Percentiles rank a stretch among this genome's conserved stretches.
phyloP scores from a whole-genome alignment of 1,139 yeast species.

The Yamadazyma dushanensis region DNA sequence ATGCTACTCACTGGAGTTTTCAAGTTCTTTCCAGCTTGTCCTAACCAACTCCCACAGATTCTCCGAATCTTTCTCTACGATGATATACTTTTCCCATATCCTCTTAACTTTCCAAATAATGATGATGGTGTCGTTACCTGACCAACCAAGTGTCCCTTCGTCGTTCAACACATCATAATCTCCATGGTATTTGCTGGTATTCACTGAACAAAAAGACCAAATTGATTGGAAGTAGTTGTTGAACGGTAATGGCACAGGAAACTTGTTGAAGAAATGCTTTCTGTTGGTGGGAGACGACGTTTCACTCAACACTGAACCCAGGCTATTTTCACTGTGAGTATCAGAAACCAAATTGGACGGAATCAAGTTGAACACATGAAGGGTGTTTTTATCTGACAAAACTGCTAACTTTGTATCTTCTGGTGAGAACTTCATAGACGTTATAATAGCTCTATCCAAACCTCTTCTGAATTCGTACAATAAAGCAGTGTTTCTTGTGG shows the following conservation, averaged over 20 bases:
- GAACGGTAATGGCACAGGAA: constrained; percentile 61
- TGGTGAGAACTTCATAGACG: constrained; percentile 82
- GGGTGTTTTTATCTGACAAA: constrained; percentile 81
- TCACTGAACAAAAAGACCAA: constrained; percentile 87
- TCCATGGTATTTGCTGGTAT: constrained; percentile 50
- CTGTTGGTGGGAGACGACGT: constrained; percentile 41
- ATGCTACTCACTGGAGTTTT: constrained; percentile 8
- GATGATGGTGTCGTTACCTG: constrained; percentile 63
- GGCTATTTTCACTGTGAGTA: constrained; percentile 10
- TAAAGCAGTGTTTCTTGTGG: constrained; percentile 70
- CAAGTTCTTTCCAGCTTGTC: constrained; percentile 77
- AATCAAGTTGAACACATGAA: constrained; percentile 74
- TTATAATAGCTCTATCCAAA: constrained; percentile 75
- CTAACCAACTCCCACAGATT: constrained; percentile 60
- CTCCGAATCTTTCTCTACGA: constrained; percentile 42
- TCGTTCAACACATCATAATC: constrained; percentile 39
- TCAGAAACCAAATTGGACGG: constrained; percentile 8
- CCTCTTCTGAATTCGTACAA: constrained; percentile 87
- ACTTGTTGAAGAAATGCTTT: constrained; percentile 63
- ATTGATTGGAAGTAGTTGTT: constrained; percentile 80
- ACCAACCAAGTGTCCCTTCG: constrained; percentile 77
- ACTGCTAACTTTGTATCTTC: constrained; percentile 77
- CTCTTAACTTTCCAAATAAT: constrained; percentile 71
- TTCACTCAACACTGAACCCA: constrained; percentile 7
- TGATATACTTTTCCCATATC: constrained; percentile 83